Conservation (phyloP, 2,329 filamentous ascomycete genomes). For the Venturia effusa region DNA sequence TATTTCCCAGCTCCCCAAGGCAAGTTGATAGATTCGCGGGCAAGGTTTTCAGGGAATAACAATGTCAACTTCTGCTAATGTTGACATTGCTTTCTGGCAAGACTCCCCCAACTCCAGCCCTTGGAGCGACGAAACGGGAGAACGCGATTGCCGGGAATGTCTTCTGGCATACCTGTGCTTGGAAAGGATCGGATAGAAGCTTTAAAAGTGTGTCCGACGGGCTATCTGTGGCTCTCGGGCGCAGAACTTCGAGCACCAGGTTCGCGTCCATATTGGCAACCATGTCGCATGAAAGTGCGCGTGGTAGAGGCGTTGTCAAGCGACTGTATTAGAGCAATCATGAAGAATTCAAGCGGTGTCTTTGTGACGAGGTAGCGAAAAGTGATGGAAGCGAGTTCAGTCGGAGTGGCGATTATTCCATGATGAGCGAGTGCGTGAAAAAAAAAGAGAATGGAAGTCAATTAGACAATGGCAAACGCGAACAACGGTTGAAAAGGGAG, state of each 20-base stretch:
- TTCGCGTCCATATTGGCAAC: constrained; percentile 7
- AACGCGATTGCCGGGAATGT: background rate
- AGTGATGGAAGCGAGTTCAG: background rate
- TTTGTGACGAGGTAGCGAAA: background rate
- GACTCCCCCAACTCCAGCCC: background rate
- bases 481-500: background rate
- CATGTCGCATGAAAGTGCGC: background rate
- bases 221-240: background rate
- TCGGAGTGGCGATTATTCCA: background rate
- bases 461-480: background rate
- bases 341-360: background rate
- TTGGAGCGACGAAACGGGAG: background rate
- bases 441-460: background rate
- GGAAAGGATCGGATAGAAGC: constrained; percentile 12
- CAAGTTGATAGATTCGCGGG: background rate
- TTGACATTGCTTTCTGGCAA: background rate
- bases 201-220: constrained; percentile 10
- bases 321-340: background rate
- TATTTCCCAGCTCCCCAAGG: background rate
- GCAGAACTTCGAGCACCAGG: constrained; percentile 3
- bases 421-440: background rate
- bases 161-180: constrained; percentile 14
- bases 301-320: background rate
- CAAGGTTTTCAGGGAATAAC: background rate
- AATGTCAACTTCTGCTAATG: background rate